Base-by-base conservation (phyloP, 2,329 filamentous ascomycete species). In the Hypomyces perniciosus region DNA sequence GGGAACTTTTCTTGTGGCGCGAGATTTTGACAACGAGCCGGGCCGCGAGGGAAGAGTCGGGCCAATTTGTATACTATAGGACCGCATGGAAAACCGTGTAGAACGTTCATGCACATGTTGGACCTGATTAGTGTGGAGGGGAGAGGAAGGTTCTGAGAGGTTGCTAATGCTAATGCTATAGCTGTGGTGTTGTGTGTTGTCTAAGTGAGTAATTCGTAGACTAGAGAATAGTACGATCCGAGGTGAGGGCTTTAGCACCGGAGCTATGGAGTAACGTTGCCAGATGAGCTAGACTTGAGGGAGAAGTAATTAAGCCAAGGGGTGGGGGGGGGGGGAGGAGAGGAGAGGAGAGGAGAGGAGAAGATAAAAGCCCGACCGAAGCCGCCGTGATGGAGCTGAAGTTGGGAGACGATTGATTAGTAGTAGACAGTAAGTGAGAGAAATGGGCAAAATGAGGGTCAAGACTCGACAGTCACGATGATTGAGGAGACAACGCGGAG, bases 1-100 rank as follows among this genome's bases (percentile, higher is more conserved):
- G 20, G 20, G 20, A 20, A 20, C 33, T 8, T 8, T 35, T 12
- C 8, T 2, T 35, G 48, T 53, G 51, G 51, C 46, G 51, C 48
- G 40, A 40, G 48, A 31, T 20, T 44, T 44, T 45, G 45, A 40
- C 40, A 31, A 44, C 51, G 51, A 51, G 51, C 51, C 51, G 51
- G 44, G 39, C 51, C 51, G 51, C 48, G 43, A 48, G 51, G 51
- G 44, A 44, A 47, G 48, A 37, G 31, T 54, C 51, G 51, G 51
- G 40, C 29, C 20, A 45, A 34, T 45, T 45, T 27, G 41, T 29
- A 28, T 29, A 28, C 8, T 8, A 3, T 35, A 20, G 20, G 20
- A n/a, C 33, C 49, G 49, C 45, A 51, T 31, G 37, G 44, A 31
- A 46, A 43, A 46, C n/a, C 38, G 46, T 37, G 38, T 12, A 12